Conservation (phyloP, 2,329 filamentous ascomycete genomes). For the Pseudogymnoascus sp. region DNA sequence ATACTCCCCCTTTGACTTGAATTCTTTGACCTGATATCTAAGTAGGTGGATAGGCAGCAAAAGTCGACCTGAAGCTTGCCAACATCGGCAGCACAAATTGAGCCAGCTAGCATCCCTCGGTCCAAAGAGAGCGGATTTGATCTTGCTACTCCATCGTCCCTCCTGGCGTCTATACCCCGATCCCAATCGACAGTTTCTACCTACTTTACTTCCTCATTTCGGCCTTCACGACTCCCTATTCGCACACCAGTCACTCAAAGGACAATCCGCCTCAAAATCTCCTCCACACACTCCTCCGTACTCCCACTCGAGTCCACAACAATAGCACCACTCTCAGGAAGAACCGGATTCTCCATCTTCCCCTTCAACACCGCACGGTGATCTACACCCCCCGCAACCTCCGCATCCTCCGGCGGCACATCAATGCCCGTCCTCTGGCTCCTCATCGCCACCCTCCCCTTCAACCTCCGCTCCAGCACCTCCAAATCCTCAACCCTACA, state of each 20-base stretch:
- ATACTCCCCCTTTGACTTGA: too few relatives aligned
- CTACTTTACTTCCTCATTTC: neutral
- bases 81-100: too few relatives aligned
- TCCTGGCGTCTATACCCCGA: too few relatives aligned
- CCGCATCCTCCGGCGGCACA: slow-evolving; percentile 19
- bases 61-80: too few relatives aligned
- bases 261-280: slow-evolving; percentile 20
- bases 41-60: too few relatives aligned
- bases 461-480: slow-evolving; percentile 26
- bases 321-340: slow-evolving; percentile 20
- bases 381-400: slow-evolving; percentile 11
- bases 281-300: slow-evolving; percentile 16
- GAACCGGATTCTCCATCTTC: slow-evolving; percentile 27
- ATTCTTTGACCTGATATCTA: too few relatives aligned
- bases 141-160: too few relatives aligned
- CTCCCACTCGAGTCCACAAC: slow-evolving; percentile 22
- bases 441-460: slow-evolving; percentile 19
- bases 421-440: slow-evolving; percentile 28
- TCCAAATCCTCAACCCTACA: slow-evolving; percentile 26
- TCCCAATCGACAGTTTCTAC: too few relatives aligned
- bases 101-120: too few relatives aligned
- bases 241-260: neutral
- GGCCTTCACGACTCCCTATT: neutral
- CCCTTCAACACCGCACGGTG: slow-evolving; percentile 19
- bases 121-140: too few relatives aligned